Conservation (phyloP, 1,139 yeast genomes). For the Oligophagozyma castellii region DNA sequence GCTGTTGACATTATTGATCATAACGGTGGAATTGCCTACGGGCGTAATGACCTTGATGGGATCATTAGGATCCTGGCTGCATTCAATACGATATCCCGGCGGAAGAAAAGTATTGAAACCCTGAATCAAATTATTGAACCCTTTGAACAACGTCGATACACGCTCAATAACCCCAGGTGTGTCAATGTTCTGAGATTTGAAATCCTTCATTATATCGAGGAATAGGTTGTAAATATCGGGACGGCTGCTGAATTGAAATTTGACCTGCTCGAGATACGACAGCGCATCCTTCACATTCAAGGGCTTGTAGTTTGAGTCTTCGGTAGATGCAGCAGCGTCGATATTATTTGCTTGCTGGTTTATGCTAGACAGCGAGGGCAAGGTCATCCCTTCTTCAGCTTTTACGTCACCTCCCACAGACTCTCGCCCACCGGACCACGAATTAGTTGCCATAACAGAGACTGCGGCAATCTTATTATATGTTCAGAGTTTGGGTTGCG, state of each 20-base stretch:
- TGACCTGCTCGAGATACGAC: conserved; percentile 89
- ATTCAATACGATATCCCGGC: conserved; percentile 90
- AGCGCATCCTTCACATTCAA: conserved; percentile 92
- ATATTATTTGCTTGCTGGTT: background rate
- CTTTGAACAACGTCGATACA: conserved; percentile 79
- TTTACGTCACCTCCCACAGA: no score
- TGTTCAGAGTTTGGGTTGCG: no score
- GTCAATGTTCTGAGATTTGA: conserved; percentile 89
- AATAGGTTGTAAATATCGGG: conserved; percentile 95
- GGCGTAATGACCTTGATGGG: conserved; percentile 95
- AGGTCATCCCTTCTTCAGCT: background rate
- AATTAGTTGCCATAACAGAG: no score
- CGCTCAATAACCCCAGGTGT: conserved; percentile 98
- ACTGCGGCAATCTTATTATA: no score
- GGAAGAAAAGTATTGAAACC: conserved; percentile 97
- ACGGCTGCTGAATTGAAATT: conserved; percentile 78
- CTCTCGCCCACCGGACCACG: no score
- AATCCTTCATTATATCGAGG: conserved; percentile 95
- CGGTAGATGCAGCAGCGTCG: conserved; percentile 1
- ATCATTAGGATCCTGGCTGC: conserved; percentile 79
- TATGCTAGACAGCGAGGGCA: background rate
- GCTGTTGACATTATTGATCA: background rate
- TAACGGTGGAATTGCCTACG: conserved; percentile 55
- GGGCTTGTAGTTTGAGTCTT: conserved; percentile 48
- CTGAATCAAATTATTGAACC: conserved; percentile 85